Evolutionary conservation across 352 stramenopile species (phyloP).

Genomic region (Phytophthora pseudosyringae): DNA sequence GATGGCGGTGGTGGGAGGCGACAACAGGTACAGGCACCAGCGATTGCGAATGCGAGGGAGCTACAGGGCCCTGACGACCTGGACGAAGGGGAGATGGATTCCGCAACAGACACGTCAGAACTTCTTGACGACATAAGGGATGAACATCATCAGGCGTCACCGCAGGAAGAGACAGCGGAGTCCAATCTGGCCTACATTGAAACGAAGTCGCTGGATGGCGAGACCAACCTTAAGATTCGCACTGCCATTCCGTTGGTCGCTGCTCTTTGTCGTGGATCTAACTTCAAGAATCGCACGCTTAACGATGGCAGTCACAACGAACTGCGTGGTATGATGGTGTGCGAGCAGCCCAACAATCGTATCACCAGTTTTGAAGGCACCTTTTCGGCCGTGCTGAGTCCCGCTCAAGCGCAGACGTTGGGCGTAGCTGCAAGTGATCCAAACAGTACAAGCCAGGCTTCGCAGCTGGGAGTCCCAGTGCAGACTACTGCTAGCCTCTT

Average conservation of each 20-base stretch:
- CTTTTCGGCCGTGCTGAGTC: constrained; percentile 53
- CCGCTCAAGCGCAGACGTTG: constrained; percentile 42
- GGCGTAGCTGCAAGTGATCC: constrained; percentile 33
- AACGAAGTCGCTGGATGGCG: constrained; percentile 85
- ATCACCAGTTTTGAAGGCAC: constrained; percentile 88
- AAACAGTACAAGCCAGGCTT: background rate
- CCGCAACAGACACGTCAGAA: background rate
- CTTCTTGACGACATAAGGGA: background rate
- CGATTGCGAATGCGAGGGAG: constrained; percentile 3
- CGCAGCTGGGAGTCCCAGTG: background rate
- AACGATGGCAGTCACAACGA: constrained; percentile 42
- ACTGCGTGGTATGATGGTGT: constrained; percentile 69
- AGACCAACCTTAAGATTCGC: constrained; percentile 88
- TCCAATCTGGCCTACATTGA: constrained; percentile 81
- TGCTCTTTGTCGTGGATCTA: constrained; percentile 30
- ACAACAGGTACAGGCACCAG: constrained; percentile 4
- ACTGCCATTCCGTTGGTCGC: constrained; percentile 68
- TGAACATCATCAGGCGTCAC: background rate
- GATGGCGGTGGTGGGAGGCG: constrained; percentile 22
- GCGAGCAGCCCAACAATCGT: constrained; percentile 82
- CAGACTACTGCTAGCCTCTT: constrained; percentile 21
- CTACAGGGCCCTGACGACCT: constrained; percentile 7
- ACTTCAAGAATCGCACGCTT: constrained; percentile 6
- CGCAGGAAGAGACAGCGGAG: constrained; percentile 23
- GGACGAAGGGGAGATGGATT: constrained; percentile 18